Conservation (phyloP, 768 basidiomycete species). For the Gymnopilus dilepis region DNA sequence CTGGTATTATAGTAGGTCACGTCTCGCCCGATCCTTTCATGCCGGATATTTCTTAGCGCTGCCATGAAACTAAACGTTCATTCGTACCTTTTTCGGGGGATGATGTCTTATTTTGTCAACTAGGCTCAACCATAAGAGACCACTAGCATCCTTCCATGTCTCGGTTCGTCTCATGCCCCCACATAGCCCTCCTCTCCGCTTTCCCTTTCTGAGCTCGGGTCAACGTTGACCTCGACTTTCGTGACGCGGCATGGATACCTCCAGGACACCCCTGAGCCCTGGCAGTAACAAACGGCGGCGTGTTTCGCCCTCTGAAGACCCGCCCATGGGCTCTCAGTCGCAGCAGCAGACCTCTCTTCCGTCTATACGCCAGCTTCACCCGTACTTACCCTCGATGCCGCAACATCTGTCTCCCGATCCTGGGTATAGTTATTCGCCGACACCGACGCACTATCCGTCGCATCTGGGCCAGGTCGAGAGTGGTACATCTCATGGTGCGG, state of each 20-base stretch:
- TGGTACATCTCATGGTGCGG: slow-evolving; percentile 18
- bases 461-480: slow-evolving; percentile 17
- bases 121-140: slow-evolving; percentile 36
- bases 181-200: slow-evolving; percentile 18
- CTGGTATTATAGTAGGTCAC: slow-evolving; percentile 35
- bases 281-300: slow-evolving; percentile 30
- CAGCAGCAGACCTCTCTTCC: slow-evolving; percentile 53
- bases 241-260: slow-evolving; percentile 27
- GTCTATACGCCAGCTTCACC: slow-evolving; percentile 72
- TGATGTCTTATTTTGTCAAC: slow-evolving; percentile 28
- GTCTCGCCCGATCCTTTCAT: slow-evolving; percentile 37
- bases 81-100: slow-evolving; percentile 42
- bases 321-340: slow-evolving; percentile 27
- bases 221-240: slow-evolving; percentile 22
- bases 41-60: slow-evolving; percentile 44
- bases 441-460: slow-evolving; percentile 18
- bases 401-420: slow-evolving; percentile 28
- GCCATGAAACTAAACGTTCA: slow-evolving; percentile 39
- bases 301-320: slow-evolving; percentile 26
- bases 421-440: slow-evolving; percentile 16
- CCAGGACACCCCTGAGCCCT: slow-evolving; percentile 31
- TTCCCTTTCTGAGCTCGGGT: slow-evolving; percentile 25
- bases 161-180: slow-evolving; percentile 39
- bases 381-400: slow-evolving; percentile 51
- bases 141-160: slow-evolving; percentile 29